phyloP scores from a whole-genome alignment of 441 rosid species.

The Cnidoscolus chayamansa region DNA sequence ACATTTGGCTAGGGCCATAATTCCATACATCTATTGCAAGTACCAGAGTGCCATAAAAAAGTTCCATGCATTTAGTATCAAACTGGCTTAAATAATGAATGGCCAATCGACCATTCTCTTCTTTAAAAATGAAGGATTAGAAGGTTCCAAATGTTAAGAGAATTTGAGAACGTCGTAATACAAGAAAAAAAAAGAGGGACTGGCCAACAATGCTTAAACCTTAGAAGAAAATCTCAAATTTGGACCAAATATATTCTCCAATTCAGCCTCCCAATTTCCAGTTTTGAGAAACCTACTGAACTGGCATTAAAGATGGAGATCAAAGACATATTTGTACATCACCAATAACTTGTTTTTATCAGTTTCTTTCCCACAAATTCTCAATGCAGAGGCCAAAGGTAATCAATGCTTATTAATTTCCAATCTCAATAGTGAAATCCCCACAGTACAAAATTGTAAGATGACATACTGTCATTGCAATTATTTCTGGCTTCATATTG shows the following conservation, averaged over 20 bases:
- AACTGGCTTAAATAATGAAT: background rate
- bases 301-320: background rate
- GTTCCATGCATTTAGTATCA: no score
- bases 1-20: background rate
- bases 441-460: background rate
- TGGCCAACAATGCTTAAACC: background rate
- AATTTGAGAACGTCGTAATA: no score
- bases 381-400: background rate
- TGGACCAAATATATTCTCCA: background rate
- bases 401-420: background rate
- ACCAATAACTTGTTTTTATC: background rate
- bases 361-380: background rate
- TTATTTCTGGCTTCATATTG: background rate
- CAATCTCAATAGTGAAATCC: background rate
- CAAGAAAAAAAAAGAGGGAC: no score
- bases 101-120: background rate
- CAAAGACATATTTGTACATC: background rate
- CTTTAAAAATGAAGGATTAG: no score
- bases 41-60: background rate
- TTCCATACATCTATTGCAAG: background rate
- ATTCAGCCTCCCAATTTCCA: background rate
- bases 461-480: background rate
- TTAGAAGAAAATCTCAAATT: background rate
- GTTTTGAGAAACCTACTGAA: background rate
- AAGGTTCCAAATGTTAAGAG: no score